A percentile compares a stretch with the other conserved stretches of the same genome.
These are phyloP conservation scores for Strigomonas galati DNA, from an alignment of 208 protist genomes.

Conservation along the genomic window DNA sequence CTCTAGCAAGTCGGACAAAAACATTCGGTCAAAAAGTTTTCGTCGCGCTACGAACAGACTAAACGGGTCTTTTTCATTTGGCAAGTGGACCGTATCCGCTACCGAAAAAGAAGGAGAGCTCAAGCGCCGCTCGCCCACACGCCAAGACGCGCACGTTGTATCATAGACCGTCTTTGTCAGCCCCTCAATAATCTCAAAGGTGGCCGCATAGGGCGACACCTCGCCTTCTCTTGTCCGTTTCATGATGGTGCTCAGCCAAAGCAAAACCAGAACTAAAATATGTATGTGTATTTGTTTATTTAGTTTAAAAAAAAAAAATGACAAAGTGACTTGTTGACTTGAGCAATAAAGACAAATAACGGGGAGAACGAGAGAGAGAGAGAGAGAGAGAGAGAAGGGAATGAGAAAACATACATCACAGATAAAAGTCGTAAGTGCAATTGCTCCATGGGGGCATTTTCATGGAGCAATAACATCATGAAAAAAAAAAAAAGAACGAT, in stretches of 20 bases:
- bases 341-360: neutral
- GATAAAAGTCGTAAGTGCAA: too few species aligned
- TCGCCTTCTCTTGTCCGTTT: conserved; percentile 30
- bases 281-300: too few species aligned
- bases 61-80: too few species aligned
- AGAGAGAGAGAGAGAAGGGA: conserved; percentile 6
- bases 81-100: neutral
- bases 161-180: conserved; percentile 14
- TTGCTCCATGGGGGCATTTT: too few species aligned
- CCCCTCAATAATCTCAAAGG: conserved; percentile 28
- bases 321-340: neutral
- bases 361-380: conserved; percentile 12
- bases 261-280: too few species aligned
- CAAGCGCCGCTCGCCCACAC: neutral
- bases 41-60: too few species aligned
- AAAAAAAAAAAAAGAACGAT: conserved; percentile 11
- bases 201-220: conserved; percentile 9
- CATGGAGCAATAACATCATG: too few species aligned
- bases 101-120: neutral
- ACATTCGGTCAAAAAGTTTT: too few species aligned
- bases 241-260: conserved; percentile 1
- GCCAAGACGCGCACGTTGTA: neutral
- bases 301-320: too few species aligned
- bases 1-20: too few species aligned
- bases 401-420: too few species aligned